Evolutionary conservation across 306 rosid genomes (phyloP).

Genomic region (Quercus agrifolia): DNA sequence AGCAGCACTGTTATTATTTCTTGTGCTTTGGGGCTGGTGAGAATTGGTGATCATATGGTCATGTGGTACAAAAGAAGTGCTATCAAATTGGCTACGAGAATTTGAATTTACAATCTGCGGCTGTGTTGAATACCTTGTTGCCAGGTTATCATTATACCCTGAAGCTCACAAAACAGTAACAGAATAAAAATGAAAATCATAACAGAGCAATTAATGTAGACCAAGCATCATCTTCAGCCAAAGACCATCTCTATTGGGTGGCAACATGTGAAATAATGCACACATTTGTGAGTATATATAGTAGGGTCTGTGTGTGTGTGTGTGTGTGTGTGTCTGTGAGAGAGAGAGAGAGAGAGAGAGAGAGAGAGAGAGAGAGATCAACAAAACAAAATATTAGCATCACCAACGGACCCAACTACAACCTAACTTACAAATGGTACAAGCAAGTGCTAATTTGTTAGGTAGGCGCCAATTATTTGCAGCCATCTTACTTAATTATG

Average conservation of each 20-base stretch:
- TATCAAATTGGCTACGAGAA: constrained; percentile 57
- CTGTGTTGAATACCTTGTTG: constrained; percentile 56
- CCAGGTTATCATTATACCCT: constrained; percentile 59
- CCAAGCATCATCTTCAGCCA: not conserved
- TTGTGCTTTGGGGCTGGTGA: constrained; percentile 47
- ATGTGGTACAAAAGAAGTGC: constrained; percentile 43
- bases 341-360: rapidly evolving
- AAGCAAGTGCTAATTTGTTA: not conserved
- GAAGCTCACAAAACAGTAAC: constrained; percentile 2
- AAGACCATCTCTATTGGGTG: constrained; percentile 1
- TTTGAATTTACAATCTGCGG: constrained; percentile 47
- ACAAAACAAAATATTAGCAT: not conserved
- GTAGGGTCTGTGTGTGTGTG: not conserved
- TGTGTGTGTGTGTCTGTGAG: not conserved
- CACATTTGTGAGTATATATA: not conserved
- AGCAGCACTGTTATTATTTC: constrained; percentile 45
- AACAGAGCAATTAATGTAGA: not conserved
- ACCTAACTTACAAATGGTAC: not conserved
- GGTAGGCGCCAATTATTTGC: not conserved
- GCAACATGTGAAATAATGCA: not conserved
- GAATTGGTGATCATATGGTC: constrained; percentile 55
- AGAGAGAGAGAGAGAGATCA: not conserved
- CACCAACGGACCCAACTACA: not conserved
- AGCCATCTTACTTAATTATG: not conserved
- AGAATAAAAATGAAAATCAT: not conserved